Base-by-base conservation (phyloP, 2,329 filamentous ascomycete genomes). In the Hypomyces rosellus region DNA sequence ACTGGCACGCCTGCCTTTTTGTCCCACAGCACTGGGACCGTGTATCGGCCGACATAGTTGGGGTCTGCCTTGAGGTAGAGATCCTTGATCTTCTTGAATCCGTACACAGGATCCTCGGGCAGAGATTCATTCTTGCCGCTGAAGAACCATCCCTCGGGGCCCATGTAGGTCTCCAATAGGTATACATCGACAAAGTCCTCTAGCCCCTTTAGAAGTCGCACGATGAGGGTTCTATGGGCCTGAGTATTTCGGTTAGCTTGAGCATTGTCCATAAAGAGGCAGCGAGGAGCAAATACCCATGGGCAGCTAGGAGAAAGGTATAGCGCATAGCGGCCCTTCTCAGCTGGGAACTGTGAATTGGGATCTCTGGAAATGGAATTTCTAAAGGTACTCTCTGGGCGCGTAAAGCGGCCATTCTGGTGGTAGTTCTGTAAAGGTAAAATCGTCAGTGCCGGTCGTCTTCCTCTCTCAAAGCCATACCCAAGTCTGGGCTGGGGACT, bases 171-270 rank as follows among this genome's bases (percentile, higher is more conserved):
- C 60, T 87, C 82, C 7, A 89, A 82, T 6, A 78, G 76, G n/a
- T 84, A 86, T 53, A 81, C 76, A 5, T 81, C 74, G 48, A 91
- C 78, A 54, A 87, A 73, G 46, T 85, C 77, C 52, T 90, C 84
- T 0, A 91, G 74, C 0, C 85, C 84, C 65, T 91, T 91, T 49
- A 91, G 72, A 48, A 81, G 77, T 44, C 86, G 78, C 1, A 85
- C 82, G 54, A 91, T 88, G 54, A 89, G 70, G 1, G 85, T 85
- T 45, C 87, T 78, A 62, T 90, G 87, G 12, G 86, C 86, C 84
- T 69, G 42, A 7, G 3, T 36, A 12, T 34, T 1, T 1, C 15
- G 18, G 13, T 6, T 12, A 3, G 34, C n/a, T 56, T 7, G 38
- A 51, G 6, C 14, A 11, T 8, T 1, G 5, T 15, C 4, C 2